Evolutionary conservation across 257 asterid genomes (phyloP).

Genomic region (Solanum virginianum): DNA sequence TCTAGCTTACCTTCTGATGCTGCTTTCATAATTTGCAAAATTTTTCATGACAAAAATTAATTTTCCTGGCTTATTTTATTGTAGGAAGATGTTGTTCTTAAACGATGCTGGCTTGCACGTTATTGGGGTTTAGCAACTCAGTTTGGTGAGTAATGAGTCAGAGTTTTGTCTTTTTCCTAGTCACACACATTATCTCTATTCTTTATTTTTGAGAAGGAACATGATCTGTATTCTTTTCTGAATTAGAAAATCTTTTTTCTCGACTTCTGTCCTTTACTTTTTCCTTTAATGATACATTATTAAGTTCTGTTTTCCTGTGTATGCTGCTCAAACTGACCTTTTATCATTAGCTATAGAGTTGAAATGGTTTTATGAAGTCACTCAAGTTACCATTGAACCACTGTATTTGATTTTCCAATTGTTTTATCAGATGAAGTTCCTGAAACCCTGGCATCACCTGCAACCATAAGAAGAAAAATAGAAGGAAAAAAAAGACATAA

Average conservation of each 20-base stretch:
- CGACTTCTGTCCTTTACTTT: not conserved
- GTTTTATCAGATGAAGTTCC: not conserved
- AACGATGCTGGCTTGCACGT: constrained; percentile 99
- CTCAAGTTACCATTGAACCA: not conserved
- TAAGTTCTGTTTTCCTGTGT: not conserved
- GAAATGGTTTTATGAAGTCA: not conserved
- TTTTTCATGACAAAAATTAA: not conserved
- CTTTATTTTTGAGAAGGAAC: not conserved
- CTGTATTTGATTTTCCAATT: not conserved
- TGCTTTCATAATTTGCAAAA: not conserved
- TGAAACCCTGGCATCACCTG: not conserved
- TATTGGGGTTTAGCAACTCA: constrained; percentile 95
- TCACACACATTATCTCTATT: not conserved
- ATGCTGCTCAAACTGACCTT: not conserved
- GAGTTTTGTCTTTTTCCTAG: not conserved
- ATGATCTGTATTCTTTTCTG: not conserved
- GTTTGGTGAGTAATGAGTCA: constrained; percentile 37
- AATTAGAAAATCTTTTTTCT: not conserved
- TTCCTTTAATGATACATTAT: not conserved
- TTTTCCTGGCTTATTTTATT: constrained; percentile 5
- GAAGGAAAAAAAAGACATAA: not conserved
- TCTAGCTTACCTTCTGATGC: constrained; percentile 5
- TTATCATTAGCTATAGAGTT: not conserved
- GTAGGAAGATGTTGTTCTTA: constrained; percentile 98
- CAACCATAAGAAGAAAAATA: not conserved